Conservation (phyloP, 2,329 filamentous ascomycete species). For the Cytospora leucostoma region DNA sequence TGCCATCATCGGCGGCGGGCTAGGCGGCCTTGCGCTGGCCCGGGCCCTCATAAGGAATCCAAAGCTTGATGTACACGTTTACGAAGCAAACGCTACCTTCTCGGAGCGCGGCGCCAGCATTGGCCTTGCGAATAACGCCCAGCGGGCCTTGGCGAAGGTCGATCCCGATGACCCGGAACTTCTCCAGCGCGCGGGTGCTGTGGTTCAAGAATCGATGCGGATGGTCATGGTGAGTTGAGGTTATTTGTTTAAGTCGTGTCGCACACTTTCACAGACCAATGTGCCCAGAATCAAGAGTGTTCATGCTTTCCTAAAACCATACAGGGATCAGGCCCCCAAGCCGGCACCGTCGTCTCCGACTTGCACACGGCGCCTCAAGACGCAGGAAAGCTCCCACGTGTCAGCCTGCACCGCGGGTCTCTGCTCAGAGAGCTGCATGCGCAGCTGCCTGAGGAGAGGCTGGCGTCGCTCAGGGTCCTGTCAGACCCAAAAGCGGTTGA, state of each 20-base stretch:
- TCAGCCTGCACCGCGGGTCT: constrained; percentile 29
- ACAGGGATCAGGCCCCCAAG: constrained; percentile 23
- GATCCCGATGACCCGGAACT: constrained; percentile 11
- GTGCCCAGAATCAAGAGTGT: not conserved
- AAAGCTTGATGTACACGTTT: constrained; percentile 20
- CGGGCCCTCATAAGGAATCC: constrained; percentile 9
- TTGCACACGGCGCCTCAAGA: not conserved
- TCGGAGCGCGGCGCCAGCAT: constrained; percentile 7
- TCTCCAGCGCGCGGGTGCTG: constrained; percentile 19
- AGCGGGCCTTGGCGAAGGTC: not conserved
- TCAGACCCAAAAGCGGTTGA: not conserved
- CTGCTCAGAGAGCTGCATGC: constrained; percentile 30
- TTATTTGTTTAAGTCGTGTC: not conserved
- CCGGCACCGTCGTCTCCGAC: not conserved
- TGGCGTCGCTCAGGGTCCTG: constrained; percentile 31
- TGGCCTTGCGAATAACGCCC: constrained; percentile 10
- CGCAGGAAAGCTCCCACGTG: not conserved
- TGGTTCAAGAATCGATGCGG: constrained; percentile 4
- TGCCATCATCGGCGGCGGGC: constrained; percentile 30
- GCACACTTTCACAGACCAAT: not conserved
- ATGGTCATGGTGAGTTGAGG: not conserved
- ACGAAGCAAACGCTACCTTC: constrained; percentile 4
- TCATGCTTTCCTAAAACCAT: constrained; percentile 8
- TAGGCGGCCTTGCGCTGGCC: constrained; percentile 28
- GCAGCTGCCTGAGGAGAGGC: constrained; percentile 28